Evolutionary conservation across 805 yeast species (phyloP).

Genomic region (Lipomyces japonicus): DNA sequence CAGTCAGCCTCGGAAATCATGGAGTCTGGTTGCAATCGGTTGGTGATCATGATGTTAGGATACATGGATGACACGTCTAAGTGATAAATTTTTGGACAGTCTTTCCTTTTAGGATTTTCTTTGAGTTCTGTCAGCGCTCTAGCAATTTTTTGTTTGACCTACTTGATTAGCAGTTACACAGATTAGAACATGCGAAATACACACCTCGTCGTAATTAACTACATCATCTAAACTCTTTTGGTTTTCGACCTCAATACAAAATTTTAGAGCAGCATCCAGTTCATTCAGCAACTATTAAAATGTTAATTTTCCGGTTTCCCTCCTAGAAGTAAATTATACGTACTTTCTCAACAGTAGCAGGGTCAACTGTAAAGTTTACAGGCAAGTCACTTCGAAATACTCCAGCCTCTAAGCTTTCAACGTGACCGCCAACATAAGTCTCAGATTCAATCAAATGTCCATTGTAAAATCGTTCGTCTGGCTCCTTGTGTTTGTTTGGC

Average conservation of each 20-base stretch:
- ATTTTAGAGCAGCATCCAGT: slow-evolving; percentile 70
- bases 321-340: not conserved
- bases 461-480: slow-evolving; percentile 88
- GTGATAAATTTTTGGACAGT: slow-evolving; percentile 86
- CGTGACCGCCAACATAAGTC: slow-evolving; percentile 98
- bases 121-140: slow-evolving; percentile 55
- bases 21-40: slow-evolving; percentile 95
- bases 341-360: slow-evolving; percentile 72
- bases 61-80: slow-evolving; percentile 99
- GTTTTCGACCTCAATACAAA: slow-evolving; percentile 80
- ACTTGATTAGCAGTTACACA: not conserved
- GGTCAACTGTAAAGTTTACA: slow-evolving; percentile 70
- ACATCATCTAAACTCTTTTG: slow-evolving; percentile 70
- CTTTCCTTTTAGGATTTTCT: slow-evolving; percentile 59
- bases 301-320: not conserved
- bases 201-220: slow-evolving; percentile 70
- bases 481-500: slow-evolving; percentile 92
- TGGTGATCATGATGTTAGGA: slow-evolving; percentile 97
- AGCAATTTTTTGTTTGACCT: slow-evolving; percentile 47
- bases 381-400: slow-evolving; percentile 88
- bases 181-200: not conserved
- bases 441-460: slow-evolving; percentile 93
- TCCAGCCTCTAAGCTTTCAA: slow-evolving; percentile 95
- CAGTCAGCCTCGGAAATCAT: slow-evolving; percentile 94
- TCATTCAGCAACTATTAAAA: slow-evolving; percentile 49